These are phyloP conservation scores for Lactarius hatsudake DNA, from an alignment of 768 basidiomycete genomes.

Conservation along the genomic window DNA sequence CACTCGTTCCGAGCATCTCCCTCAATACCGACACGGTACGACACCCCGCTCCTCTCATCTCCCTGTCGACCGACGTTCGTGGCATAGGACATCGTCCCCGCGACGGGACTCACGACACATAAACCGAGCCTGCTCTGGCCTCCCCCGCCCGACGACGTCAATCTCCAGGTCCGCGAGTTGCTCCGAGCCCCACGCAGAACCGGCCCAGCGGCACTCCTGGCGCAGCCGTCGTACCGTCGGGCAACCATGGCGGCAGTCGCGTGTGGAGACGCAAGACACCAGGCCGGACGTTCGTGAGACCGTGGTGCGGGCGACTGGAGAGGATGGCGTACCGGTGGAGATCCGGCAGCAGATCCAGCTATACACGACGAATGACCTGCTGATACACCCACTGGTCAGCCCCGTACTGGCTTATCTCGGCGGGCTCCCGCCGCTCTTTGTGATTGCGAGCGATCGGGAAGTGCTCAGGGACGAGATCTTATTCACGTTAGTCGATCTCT, in stretches of 20 bases:
- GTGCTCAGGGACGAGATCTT: too few relatives aligned
- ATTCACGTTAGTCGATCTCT: too few relatives aligned
- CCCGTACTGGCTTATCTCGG: constrained; percentile 81
- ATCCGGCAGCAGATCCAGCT: constrained; percentile 78
- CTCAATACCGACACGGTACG: constrained; percentile 77
- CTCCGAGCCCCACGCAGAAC: constrained; percentile 31
- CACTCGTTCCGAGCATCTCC: constrained; percentile 92
- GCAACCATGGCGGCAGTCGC: not conserved
- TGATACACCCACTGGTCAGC: constrained; percentile 81
- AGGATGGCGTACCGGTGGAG: constrained; percentile 49
- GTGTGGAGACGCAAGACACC: not conserved
- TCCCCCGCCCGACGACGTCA: constrained; percentile 65
- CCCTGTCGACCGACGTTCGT: not conserved
- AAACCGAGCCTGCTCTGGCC: constrained; percentile 80
- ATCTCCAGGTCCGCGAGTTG: constrained; percentile 51
- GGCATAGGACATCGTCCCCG: constrained; percentile 70
- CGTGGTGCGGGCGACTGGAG: constrained; percentile 46
- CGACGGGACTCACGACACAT: constrained; percentile 69
- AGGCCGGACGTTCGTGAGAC: constrained; percentile 37
- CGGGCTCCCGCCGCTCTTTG: constrained; percentile 80
- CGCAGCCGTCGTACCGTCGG: constrained; percentile 35
- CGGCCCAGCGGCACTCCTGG: constrained; percentile 22
- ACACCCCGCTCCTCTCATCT: not conserved
- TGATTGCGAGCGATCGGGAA: too few relatives aligned
- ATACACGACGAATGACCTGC: constrained; percentile 75